A percentile compares a stretch with the other conserved stretches of the same genome.
Evolutionary conservation across 352 stramenopile genomes (phyloP).

Genomic region (Globisporangium paroecandrum): DNA sequence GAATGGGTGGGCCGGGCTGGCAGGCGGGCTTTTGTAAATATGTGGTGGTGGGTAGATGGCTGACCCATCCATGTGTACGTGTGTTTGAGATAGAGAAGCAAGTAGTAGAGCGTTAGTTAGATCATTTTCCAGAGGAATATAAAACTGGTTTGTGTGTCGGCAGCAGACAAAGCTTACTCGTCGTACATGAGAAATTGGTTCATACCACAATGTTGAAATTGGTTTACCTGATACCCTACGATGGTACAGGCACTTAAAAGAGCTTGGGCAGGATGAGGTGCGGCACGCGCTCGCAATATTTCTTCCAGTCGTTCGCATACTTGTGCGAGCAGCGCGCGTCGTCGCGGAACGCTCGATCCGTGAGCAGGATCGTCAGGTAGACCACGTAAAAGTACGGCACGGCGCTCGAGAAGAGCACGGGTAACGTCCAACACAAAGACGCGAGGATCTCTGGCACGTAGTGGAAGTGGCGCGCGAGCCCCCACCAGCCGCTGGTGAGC

Average conservation of each 20-base stretch:
- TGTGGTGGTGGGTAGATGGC: background rate
- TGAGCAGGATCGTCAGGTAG: slow-evolving; percentile 93
- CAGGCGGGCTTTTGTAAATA: background rate
- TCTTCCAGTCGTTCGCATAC: slow-evolving; percentile 95
- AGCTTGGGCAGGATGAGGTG: slow-evolving; percentile 86
- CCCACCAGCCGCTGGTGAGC: slow-evolving; percentile 93
- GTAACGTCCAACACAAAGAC: slow-evolving; percentile 73
- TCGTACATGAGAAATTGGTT: background rate
- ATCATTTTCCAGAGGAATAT: background rate
- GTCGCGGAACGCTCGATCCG: slow-evolving; percentile 94
- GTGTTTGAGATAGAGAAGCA: background rate
- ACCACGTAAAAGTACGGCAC: slow-evolving; percentile 87
- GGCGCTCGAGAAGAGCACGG: slow-evolving; percentile 46
- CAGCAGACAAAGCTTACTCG: too few relatives aligned
- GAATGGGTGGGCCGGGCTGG: background rate
- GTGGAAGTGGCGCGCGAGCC: slow-evolving; percentile 92
- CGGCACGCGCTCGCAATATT: slow-evolving; percentile 89
- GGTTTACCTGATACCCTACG: background rate
- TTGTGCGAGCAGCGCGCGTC: slow-evolving; percentile 93
- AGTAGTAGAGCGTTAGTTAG: background rate
- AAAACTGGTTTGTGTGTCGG: background rate
- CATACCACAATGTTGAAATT: background rate
- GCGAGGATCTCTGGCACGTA: slow-evolving; percentile 93
- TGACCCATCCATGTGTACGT: background rate
- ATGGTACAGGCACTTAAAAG: slow-evolving; percentile 17